Percentiles rank a stretch among this genome's conserved stretches.
Conservation (phyloP, 495 filamentous ascomycete species). For the Aspergillus nanangensis region DNA sequence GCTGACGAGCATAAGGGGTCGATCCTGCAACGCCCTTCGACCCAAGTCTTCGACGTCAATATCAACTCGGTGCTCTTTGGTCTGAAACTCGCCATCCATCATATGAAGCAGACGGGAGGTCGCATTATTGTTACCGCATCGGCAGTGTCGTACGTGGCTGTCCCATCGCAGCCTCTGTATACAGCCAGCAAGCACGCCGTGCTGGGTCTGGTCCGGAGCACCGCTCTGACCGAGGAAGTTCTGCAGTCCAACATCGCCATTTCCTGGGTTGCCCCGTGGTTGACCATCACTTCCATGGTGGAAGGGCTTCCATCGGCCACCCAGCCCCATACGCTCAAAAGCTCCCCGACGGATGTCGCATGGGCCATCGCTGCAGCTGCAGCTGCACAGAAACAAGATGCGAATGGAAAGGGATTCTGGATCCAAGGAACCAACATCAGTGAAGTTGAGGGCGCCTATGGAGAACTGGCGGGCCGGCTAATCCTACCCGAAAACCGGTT, state of each 20-base stretch:
- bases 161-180: slow-evolving; percentile 18
- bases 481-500: slow-evolving; percentile 19
- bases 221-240: slow-evolving; percentile 11
- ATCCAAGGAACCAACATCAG: slow-evolving; percentile 14
- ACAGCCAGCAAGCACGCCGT: slow-evolving; percentile 18
- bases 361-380: background rate
- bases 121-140: slow-evolving; percentile 16
- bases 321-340: slow-evolving; percentile 11
- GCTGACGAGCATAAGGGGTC: slow-evolving; percentile 9
- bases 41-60: slow-evolving; percentile 13
- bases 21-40: slow-evolving; percentile 6
- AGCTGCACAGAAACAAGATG: background rate
- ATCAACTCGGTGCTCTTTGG: slow-evolving; percentile 16
- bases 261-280: slow-evolving; percentile 19
- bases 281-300: slow-evolving; percentile 19
- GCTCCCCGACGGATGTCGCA: slow-evolving; percentile 13
- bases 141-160: slow-evolving; percentile 18
- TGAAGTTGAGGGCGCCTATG: slow-evolving; percentile 20
- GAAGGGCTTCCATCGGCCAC: slow-evolving; percentile 3
- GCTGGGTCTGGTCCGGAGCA: slow-evolving; percentile 17
- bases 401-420: slow-evolving; percentile 22
- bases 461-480: slow-evolving; percentile 10
- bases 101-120: slow-evolving; percentile 15
- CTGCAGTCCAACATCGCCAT: slow-evolving; percentile 10
- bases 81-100: slow-evolving; percentile 15